Evolutionary conservation across 805 yeast species (phyloP).

Genomic region (Wickerhamiella vanderwaltii): DNA sequence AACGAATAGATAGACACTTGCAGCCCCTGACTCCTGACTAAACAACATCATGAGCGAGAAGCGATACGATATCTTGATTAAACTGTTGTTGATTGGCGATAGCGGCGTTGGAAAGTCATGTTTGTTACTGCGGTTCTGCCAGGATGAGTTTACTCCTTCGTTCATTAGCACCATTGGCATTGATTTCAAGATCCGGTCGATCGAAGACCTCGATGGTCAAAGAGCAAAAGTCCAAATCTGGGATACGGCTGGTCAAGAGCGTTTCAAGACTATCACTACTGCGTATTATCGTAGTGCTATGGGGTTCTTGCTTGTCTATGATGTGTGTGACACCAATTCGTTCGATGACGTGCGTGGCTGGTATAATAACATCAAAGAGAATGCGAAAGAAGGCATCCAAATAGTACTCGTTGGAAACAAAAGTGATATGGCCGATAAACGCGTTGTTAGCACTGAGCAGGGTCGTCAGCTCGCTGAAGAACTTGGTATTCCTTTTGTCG

Average conservation of each 20-base stretch:
- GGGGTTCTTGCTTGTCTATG: slow-evolving; percentile 93
- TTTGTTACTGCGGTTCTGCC: slow-evolving; percentile 81
- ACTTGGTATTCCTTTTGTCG: slow-evolving; percentile 81
- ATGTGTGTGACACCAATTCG: slow-evolving; percentile 93
- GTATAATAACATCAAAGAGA: slow-evolving; percentile 92
- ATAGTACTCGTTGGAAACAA: slow-evolving; percentile 91
- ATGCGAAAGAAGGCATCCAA: slow-evolving; percentile 93
- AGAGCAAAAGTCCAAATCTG: slow-evolving; percentile 90
- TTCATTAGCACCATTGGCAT: slow-evolving; percentile 97
- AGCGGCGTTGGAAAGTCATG: slow-evolving; percentile 59
- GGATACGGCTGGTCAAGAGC: slow-evolving; percentile 99
- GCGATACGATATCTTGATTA: slow-evolving; percentile 78
- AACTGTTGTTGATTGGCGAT: slow-evolving; percentile 86
- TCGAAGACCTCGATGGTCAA: slow-evolving; percentile 75
- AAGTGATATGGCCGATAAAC: slow-evolving; percentile 76
- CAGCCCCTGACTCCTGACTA: too few species aligned
- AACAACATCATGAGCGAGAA: slow-evolving; percentile 19
- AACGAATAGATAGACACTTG: too few species aligned
- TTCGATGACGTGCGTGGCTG: slow-evolving; percentile 88
- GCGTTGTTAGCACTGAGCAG: slow-evolving; percentile 80
- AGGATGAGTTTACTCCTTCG: slow-evolving; percentile 91
- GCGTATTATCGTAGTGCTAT: slow-evolving; percentile 98
- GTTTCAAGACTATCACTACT: slow-evolving; percentile 94
- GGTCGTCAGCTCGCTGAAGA: slow-evolving; percentile 82
- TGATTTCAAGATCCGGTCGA: slow-evolving; percentile 93